Base-by-base conservation (phyloP, 345 rosid genomes). In the Syzygium grande region DNA sequence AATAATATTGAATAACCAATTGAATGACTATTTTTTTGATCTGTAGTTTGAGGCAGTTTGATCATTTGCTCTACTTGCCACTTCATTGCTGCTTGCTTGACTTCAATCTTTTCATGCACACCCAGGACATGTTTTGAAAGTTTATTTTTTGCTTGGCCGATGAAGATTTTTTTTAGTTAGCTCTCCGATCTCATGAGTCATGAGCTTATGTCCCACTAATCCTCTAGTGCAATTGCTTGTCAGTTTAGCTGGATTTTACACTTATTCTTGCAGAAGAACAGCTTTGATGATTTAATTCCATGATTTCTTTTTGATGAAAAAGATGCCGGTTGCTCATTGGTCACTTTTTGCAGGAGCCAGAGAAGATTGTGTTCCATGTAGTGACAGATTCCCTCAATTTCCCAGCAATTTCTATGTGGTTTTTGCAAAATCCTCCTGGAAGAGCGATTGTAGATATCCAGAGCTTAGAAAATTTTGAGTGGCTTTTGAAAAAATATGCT, bases 381-480 rank as follows among this genome's bases (percentile, higher is more conserved):
- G 94, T 98, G 92, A 94, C 99, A 2, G 96, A 97, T 93, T 92
- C 94, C 84, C 97, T 97, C 90, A 96, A 95, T 88, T 88, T 94
- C 88, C 98, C 97, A 53, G 94, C 99, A 84, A 94, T 97, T 90
- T 94, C 98, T 56, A 94, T 95, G 93, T 98, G 99, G 99, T 96
- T 96, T 89, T 87, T 94, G 91, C 92, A 92, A 89, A 95, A 95
- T 90, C 94, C 93, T 87, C 94, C 93, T 30, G 94, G 93, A 55
- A 92, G 91, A 88, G 97, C 95, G 52, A 90, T 92, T 34, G 89
- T 98, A 85, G 93, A 94, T 89, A 92, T 98, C 87, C 93, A 88
- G 89, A 94, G 96, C 90, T 78, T 94, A 85, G 96, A 96, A 65
- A 92, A 93, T 84, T 94, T 94, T 89, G 90, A 92, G 52, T 92